Base-by-base conservation (phyloP, 2,329 filamentous ascomycete species). In the Pestalotiopsis sp. region DNA sequence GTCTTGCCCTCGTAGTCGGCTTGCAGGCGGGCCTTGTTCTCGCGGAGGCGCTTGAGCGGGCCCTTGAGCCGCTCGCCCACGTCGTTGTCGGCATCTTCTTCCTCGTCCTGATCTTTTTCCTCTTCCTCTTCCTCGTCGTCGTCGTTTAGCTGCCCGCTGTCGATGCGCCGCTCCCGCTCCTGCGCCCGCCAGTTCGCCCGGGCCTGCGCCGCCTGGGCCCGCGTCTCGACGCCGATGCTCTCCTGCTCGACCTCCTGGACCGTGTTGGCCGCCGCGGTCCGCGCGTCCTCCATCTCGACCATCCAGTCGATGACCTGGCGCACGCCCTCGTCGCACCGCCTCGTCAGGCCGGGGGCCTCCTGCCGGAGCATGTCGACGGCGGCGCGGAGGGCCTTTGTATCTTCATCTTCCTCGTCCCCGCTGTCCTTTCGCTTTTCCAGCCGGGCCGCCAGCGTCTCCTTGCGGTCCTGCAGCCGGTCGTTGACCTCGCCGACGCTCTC, bases 241-340 rank as follows among this genome's bases (percentile, higher is more conserved):
- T 76, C 75, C n/a, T 57, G 38, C 56, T 77, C 77, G 57, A 69
- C 68, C 52, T 78, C 77, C 66, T 77, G 74, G 56, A 84, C 75
- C 12, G 78, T 79, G 2, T 73, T 74, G 13, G 86, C 72, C 20
- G 86, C 78, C 6, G 73, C 75, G 52, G 74, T 75, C 64, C 86
- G 70, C 14, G 69, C 81, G 68, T 90, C 87, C 70, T 88, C 83
- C 2, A 89, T 76, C 70, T 83, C 84, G 57, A 80, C 82, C 67
- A 80, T 81, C 65, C 80, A 75, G 72, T 90, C 88, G 36, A 90
- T 84, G 12, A 85, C 76, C 45, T 80, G 75, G 13, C 87, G 83
- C 38, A 87, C 76, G 0, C 83, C 81, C 23, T 76, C 73, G 72
- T 90, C 87, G 6, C 84, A 82, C 4, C 80, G 77, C 9, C 77